Percentiles rank a stretch among this genome's conserved stretches.
Conservation (phyloP, 1,284 basidiomycete genomes). For the Rhodotorula sp. region DNA sequence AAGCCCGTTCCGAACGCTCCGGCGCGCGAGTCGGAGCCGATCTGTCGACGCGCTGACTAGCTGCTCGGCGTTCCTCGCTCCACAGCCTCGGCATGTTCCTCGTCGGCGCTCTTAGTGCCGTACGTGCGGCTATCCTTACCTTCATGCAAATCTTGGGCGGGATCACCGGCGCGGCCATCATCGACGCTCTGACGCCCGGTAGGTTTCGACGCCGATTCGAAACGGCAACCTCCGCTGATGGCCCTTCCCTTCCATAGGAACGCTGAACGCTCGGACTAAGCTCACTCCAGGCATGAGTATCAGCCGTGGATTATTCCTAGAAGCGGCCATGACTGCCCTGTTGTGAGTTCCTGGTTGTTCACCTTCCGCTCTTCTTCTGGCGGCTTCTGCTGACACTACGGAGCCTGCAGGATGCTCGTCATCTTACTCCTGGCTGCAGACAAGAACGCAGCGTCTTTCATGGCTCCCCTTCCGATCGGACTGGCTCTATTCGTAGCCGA, state of each 20-base stretch:
- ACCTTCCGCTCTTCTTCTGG: background rate
- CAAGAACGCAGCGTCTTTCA: slow-evolving; percentile 63
- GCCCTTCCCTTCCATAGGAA: background rate
- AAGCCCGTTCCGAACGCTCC: background rate
- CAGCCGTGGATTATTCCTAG: slow-evolving; percentile 44
- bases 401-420: no score
- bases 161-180: slow-evolving; percentile 29
- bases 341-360: background rate
- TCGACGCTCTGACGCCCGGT: no score
- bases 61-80: no score
- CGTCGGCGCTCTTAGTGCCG: slow-evolving; percentile 60
- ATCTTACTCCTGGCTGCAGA: slow-evolving; percentile 36
- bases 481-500: slow-evolving; percentile 66
- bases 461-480: slow-evolving; percentile 63
- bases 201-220: no score
- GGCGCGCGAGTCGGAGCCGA: background rate
- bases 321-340: slow-evolving; percentile 44
- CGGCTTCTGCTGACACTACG: background rate
- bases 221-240: no score
- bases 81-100: slow-evolving; percentile 60
- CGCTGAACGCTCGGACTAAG: slow-evolving; percentile 9
- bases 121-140: slow-evolving; percentile 64
- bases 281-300: slow-evolving; percentile 1
- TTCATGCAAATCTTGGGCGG: slow-evolving; percentile 48
- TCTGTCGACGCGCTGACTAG: background rate